Evolutionary conservation across 495 filamentous ascomycete species (phyloP).

Genomic region (Aspergillus funiculosus): DNA sequence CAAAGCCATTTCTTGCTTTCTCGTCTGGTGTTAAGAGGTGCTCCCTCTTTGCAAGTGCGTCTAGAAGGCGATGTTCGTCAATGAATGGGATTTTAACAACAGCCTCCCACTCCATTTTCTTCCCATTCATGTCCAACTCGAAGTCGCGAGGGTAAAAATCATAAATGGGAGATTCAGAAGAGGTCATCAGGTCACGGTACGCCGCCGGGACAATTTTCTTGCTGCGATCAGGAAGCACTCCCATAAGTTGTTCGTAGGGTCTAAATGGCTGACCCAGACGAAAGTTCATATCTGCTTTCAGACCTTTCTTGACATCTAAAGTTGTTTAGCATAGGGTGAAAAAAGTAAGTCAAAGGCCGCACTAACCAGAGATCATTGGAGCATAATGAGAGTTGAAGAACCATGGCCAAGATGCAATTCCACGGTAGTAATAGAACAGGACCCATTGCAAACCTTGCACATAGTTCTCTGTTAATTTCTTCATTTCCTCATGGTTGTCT

Average conservation of each 20-base stretch:
- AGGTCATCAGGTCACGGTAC: constrained; percentile 91
- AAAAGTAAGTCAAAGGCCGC: neutral
- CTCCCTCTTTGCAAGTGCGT: constrained; percentile 80
- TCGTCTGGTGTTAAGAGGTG: constrained; percentile 68
- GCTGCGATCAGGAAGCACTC: constrained; percentile 92
- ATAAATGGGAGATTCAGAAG: constrained; percentile 85
- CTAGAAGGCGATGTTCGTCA: constrained; percentile 76
- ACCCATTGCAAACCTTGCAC: constrained; percentile 98
- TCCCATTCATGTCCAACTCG: constrained; percentile 98
- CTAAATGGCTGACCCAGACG: constrained; percentile 87
- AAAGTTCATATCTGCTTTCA: constrained; percentile 86
- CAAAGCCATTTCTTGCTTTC: constrained; percentile 79
- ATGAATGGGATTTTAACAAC: constrained; percentile 99
- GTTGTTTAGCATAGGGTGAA: constrained; percentile 1
- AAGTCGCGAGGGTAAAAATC: constrained; percentile 98
- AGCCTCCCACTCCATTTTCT: constrained; percentile 99
- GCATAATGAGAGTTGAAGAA: constrained; percentile 96
- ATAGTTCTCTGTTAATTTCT: constrained; percentile 87
- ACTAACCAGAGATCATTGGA: constrained; percentile 83
- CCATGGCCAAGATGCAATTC: constrained; percentile 98
- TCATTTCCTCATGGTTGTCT: constrained; percentile 75
- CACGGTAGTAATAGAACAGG: constrained; percentile 94
- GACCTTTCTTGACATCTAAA: constrained; percentile 78
- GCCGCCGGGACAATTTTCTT: constrained; percentile 87
- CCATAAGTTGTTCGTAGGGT: constrained; percentile 97